Percentiles rank a stretch among this genome's conserved stretches.
phyloP scores from a whole-genome alignment of 139 green algal species.

The Edaphochlamys debaryana region DNA sequence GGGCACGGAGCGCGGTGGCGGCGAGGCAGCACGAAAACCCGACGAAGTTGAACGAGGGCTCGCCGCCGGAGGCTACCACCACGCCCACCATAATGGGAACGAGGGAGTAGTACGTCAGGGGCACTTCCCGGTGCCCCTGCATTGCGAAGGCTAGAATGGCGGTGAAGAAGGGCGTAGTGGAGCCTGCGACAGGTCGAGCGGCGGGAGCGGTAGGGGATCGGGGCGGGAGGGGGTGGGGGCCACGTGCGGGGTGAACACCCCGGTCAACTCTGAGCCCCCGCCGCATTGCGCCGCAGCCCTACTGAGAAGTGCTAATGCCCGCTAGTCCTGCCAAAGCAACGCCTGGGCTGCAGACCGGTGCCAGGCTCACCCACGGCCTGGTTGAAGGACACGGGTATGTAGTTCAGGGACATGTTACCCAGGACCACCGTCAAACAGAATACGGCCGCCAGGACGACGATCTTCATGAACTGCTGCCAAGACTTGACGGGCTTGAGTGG shows the following conservation, averaged over 20 bases:
- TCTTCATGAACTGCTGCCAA: conserved; percentile 74
- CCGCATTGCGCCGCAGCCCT: no score
- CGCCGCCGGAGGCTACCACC: conserved; percentile 86
- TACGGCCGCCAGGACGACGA: conserved; percentile 79
- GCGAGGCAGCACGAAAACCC: conserved; percentile 74
- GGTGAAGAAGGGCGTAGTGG: conserved; percentile 96
- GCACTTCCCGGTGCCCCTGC: conserved; percentile 66
- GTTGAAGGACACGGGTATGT: conserved; percentile 88
- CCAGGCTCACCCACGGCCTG: conserved; percentile 80
- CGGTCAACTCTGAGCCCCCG: no score
- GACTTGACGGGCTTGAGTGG: conserved; percentile 74
- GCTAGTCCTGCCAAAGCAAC: no score
- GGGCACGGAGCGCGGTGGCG: conserved; percentile 56
- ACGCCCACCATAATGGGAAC: conserved; percentile 92
- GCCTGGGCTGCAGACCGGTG: no score
- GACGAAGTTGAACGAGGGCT: conserved; percentile 88
- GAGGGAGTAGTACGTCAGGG: conserved; percentile 84
- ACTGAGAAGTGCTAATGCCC: no score
- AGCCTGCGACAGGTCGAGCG: conserved; percentile 53
- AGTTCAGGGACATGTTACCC: conserved; percentile 88
- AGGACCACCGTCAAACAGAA: conserved; percentile 93
- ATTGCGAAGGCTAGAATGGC: conserved; percentile 81
- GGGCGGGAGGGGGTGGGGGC: no score
- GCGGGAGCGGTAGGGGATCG: neutral
- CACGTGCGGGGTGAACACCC: neutral